Conservation (phyloP, 768 basidiomycete genomes). For the Boletus subparvulus region DNA sequence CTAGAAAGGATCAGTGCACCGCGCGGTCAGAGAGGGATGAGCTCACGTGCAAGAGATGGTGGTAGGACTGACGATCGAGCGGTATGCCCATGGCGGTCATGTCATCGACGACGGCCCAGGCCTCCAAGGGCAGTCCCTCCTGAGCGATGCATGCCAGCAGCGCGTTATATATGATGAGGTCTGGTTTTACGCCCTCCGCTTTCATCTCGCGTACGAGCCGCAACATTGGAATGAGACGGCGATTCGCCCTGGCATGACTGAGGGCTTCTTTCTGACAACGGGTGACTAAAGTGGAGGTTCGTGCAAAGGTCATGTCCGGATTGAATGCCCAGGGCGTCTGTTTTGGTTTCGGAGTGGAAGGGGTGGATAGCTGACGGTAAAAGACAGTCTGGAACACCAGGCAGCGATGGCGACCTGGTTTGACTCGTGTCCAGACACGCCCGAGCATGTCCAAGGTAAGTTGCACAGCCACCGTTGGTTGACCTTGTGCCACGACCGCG, state of each 20-base stretch:
- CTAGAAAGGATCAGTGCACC: constrained; percentile 33
- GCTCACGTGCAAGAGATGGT: constrained; percentile 59
- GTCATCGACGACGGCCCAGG: constrained; percentile 68
- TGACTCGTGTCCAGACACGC: constrained; percentile 3
- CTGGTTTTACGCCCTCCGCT: constrained; percentile 47
- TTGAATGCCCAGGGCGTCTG: constrained; percentile 31
- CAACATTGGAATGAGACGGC: constrained; percentile 42
- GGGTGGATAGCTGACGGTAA: constrained; percentile 6
- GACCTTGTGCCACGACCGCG: constrained; percentile 13
- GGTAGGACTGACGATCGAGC: constrained; percentile 53
- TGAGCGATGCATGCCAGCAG: constrained; percentile 51
- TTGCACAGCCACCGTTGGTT: constrained; percentile 28
- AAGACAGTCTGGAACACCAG: not conserved
- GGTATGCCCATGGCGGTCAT: constrained; percentile 53
- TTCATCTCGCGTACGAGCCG: constrained; percentile 59
- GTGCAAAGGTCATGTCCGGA: constrained; percentile 25
- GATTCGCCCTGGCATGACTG: constrained; percentile 34
- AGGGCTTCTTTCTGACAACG: constrained; percentile 35
- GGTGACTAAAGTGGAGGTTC: constrained; percentile 25
- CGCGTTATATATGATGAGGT: constrained; percentile 53
- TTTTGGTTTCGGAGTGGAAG: not conserved
- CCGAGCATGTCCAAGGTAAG: constrained; percentile 6
- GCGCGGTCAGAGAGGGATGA: not conserved
- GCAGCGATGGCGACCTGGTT: not conserved
- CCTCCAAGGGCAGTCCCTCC: constrained; percentile 46